Conservation (phyloP, 2,329 filamentous ascomycete genomes). For the Knufia petricola region DNA sequence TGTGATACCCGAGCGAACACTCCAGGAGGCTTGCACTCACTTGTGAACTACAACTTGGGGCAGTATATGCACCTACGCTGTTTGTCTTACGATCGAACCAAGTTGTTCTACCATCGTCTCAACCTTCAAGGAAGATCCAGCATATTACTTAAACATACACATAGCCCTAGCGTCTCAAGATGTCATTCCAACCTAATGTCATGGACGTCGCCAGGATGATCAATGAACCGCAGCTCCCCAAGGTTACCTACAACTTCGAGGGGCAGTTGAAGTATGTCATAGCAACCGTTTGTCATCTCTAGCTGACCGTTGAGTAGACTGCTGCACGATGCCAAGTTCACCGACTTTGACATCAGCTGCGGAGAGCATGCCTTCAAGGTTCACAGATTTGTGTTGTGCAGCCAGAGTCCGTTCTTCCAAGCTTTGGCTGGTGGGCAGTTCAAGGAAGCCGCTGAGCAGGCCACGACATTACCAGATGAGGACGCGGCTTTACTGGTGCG, state of each 20-base stretch:
- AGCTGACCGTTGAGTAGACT: background rate
- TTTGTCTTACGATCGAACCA: background rate
- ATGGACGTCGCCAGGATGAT: background rate
- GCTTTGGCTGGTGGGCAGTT: background rate
- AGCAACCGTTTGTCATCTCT: no score
- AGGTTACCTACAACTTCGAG: background rate
- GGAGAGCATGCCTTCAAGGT: background rate
- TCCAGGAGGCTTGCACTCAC: background rate
- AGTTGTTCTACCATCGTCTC: background rate
- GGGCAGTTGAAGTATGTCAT: background rate
- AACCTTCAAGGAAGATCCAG: no score
- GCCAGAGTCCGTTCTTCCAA: conserved; percentile 1
- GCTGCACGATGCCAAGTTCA: background rate
- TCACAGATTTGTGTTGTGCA: conserved; percentile 2
- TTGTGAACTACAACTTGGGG: background rate
- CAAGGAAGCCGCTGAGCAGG: conserved; percentile 3
- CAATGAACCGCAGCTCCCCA: background rate
- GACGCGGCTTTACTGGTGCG: background rate
- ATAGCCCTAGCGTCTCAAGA: background rate
- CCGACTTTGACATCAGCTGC: background rate
- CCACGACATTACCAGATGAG: conserved; percentile 1
- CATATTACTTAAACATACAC: background rate
- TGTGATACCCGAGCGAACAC: background rate
- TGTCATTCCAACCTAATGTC: background rate
- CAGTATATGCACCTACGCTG: background rate